Percentiles rank a stretch among this genome's conserved stretches.
phyloP scores from a whole-genome alignment of 2,329 filamentous ascomycete genomes.

The Sporothrix luriei region DNA sequence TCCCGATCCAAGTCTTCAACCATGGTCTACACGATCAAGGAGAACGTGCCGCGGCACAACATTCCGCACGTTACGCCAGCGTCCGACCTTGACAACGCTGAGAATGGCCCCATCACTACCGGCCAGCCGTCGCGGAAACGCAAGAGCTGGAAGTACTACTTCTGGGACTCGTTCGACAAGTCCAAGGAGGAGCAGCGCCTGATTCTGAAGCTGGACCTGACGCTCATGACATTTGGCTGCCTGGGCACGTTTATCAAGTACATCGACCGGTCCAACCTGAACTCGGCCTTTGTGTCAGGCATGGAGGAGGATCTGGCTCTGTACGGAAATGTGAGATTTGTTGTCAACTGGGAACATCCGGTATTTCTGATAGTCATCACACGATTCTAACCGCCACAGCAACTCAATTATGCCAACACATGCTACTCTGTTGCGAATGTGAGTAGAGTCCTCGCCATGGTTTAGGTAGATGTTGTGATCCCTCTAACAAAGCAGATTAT shows the following conservation, averaged over 20 bases:
- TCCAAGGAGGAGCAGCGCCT: slow-evolving; percentile 22
- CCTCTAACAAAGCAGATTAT: slow-evolving; percentile 29
- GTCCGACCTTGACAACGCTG: slow-evolving; percentile 7
- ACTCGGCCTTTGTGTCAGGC: slow-evolving; percentile 32
- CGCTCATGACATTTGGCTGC: slow-evolving; percentile 30
- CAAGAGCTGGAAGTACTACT: slow-evolving; percentile 30
- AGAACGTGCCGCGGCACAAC: slow-evolving; percentile 23
- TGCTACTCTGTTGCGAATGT: slow-evolving; percentile 29
- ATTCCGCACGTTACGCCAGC: slow-evolving; percentile 13
- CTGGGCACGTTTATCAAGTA: slow-evolving; percentile 32
- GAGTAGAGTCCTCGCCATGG: neutral
- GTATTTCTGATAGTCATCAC: neutral
- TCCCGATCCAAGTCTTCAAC: neutral
- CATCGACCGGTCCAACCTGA: slow-evolving; percentile 29
- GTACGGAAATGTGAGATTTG: slow-evolving; percentile 32
- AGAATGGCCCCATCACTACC: neutral
- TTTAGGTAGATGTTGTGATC: too few species aligned
- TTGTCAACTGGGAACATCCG: neutral
- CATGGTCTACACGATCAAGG: slow-evolving; percentile 17
- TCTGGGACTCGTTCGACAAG: slow-evolving; percentile 32
- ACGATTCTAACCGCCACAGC: slow-evolving; percentile 3
- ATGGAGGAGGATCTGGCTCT: slow-evolving; percentile 34
- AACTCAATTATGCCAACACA: slow-evolving; percentile 34
- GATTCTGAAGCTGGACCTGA: slow-evolving; percentile 26
- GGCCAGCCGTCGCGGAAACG: neutral